phyloP scores from a whole-genome alignment of 495 filamentous ascomycete species.

The Aspergillus conjunctus region DNA sequence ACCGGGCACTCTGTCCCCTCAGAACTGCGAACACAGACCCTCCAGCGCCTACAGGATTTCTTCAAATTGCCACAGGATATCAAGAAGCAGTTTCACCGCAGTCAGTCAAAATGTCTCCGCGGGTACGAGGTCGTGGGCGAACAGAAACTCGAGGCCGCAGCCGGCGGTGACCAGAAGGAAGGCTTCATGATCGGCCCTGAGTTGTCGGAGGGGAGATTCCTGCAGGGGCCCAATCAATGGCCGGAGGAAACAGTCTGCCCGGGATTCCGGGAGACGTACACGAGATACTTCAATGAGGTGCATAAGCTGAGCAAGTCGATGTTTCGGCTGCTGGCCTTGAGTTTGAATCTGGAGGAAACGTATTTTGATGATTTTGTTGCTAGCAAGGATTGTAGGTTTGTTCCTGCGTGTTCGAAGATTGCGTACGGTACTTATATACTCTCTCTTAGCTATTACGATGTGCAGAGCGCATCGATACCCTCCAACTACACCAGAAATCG shows the following conservation, averaged over 20 bases:
- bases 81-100: conserved; percentile 1
- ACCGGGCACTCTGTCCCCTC: conserved; percentile 7
- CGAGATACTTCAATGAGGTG: conserved; percentile 8
- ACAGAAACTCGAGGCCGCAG: conserved; percentile 6
- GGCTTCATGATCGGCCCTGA: conserved; percentile 15
- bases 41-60: background rate
- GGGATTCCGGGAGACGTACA: conserved; percentile 8
- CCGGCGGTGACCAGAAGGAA: conserved; percentile 12
- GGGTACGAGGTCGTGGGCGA: conserved; percentile 13
- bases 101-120: conserved; percentile 3
- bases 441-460: background rate
- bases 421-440: background rate
- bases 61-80: conserved; percentile 4
- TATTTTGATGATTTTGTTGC: conserved; percentile 15
- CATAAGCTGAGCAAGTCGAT: conserved; percentile 6
- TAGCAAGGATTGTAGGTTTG: conserved; percentile 5
- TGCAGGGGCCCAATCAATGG: conserved; percentile 17
- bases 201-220: background rate
- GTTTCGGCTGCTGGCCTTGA: conserved; percentile 13
- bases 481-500: conserved; percentile 3
- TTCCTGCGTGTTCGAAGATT: background rate
- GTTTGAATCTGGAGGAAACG: conserved; percentile 3
- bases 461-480: conserved; percentile 15
- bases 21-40: background rate
- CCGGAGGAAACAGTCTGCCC: background rate